Conservation (phyloP, 805 yeast genomes). For the Starmerella bombi region DNA sequence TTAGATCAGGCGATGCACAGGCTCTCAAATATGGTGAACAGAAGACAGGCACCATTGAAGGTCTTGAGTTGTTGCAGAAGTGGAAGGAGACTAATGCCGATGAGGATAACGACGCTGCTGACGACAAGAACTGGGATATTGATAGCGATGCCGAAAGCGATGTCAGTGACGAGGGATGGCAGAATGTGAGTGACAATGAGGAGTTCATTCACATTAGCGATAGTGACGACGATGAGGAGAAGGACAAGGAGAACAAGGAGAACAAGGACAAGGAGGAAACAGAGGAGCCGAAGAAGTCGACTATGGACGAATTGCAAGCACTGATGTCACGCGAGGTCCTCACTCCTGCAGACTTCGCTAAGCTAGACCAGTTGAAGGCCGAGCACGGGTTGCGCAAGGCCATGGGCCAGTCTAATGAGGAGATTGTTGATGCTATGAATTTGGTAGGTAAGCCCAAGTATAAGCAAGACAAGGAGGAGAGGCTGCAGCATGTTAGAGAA, state of each 20-base stretch:
- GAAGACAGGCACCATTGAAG: constrained; percentile 65
- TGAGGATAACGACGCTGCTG: constrained; percentile 41
- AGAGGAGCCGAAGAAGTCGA: constrained; percentile 24
- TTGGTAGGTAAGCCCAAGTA: constrained; percentile 66
- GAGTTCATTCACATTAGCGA: constrained; percentile 21
- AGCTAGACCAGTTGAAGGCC: constrained; percentile 71
- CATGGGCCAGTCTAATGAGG: constrained; percentile 54
- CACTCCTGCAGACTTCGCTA: constrained; percentile 97
- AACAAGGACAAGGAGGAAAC: constrained; percentile 23
- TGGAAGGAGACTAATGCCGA: constrained; percentile 59
- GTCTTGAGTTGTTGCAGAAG: constrained; percentile 74
- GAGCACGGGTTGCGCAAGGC: constrained; percentile 77
- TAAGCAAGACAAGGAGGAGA: constrained; percentile 81
- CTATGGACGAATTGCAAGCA: constrained; percentile 34
- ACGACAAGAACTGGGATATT: constrained; percentile 37
- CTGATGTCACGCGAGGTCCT: constrained; percentile 66
- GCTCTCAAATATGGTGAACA: constrained; percentile 34
- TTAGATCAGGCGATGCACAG: constrained; percentile 47
- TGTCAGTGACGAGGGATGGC: constrained; percentile 51
- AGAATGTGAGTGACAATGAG: constrained; percentile 42
- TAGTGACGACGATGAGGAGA: constrained; percentile 35
- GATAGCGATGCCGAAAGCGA: constrained; percentile 20
- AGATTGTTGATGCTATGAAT: constrained; percentile 63
- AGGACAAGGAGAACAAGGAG: too few species aligned
- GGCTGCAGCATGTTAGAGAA: constrained; percentile 72